phyloP scores from a whole-genome alignment of 2,329 filamentous ascomycete genomes.

The Pestalotiopsis sp. region DNA sequence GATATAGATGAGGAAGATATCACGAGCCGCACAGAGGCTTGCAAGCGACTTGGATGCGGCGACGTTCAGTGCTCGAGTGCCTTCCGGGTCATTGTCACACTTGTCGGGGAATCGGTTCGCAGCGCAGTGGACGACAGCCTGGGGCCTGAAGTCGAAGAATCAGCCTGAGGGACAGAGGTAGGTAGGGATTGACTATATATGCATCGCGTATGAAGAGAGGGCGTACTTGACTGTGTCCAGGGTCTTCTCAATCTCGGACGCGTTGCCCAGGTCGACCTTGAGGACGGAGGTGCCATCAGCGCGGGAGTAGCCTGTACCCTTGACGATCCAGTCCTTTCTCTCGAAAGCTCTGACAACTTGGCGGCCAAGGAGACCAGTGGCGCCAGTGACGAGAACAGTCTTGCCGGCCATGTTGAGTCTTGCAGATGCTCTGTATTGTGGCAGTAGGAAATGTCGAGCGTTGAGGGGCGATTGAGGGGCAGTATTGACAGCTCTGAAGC shows the following conservation, averaged over 20 bases:
- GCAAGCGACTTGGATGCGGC: conserved; percentile 71
- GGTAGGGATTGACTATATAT: neutral
- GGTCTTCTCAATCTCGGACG: conserved; percentile 48
- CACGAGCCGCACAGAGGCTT: conserved; percentile 62
- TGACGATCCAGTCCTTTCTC: conserved; percentile 67
- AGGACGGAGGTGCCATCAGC: conserved; percentile 71
- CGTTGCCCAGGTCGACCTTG: conserved; percentile 56
- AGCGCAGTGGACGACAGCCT: conserved; percentile 86
- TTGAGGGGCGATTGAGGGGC: conserved; percentile 13
- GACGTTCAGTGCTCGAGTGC: conserved; percentile 75
- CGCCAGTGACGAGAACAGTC: conserved; percentile 78
- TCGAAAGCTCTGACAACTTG: conserved; percentile 76
- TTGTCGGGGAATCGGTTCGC: conserved; percentile 88
- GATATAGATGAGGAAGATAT: conserved; percentile 73
- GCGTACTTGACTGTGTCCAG: conserved; percentile 60
- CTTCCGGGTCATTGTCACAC: conserved; percentile 78
- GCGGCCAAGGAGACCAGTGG: conserved; percentile 81
- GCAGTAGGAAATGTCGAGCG: neutral
- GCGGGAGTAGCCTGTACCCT: conserved; percentile 74
- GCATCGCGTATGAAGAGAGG: neutral
- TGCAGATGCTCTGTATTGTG: neutral
- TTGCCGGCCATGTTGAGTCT: conserved; percentile 36
- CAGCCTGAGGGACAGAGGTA: neutral
- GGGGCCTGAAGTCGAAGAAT: conserved; percentile 54
- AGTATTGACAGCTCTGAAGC: neutral